Base-by-base conservation (phyloP, 2,329 filamentous ascomycete genomes). In the Ceratocystis papillata region DNA sequence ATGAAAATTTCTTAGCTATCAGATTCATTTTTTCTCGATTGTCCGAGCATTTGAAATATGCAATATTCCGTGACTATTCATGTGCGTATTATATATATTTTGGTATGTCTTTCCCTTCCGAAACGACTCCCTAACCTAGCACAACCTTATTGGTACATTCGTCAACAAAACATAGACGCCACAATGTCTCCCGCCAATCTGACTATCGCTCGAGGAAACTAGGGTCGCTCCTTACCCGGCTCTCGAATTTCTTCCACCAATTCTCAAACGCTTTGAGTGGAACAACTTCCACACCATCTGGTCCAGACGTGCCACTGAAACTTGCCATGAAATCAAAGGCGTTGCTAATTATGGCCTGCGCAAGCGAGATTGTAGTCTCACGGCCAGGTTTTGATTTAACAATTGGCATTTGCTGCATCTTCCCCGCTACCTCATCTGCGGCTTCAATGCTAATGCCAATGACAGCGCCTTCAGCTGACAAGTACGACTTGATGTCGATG, bases 221-320 rank as follows among this genome's bases (percentile, higher is more conserved):
- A 0, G 94, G 93, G 77, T 99, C 94, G 69, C 84, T 81, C 71
- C 92, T 87, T 48, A 99, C 83, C 73, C 86, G 87, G 68, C 84
- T 83, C 78, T 99, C 93, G 77, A 99, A 99, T 76, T 96, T 97
- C 68, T 81, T 83, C 94, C 95, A 99, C 94, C 95, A 99, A 67
- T 96, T 90, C 77, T 95, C 88, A 74, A 99, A 99, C 4, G 89
- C 90, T 77, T 89, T 94, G 69, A 99, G 77, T n/a, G 94, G 92
- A 28, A 99, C 89, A 12, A 95, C 88, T 74, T 97, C 93, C 59
- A 88, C 83, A 0, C 88, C 88, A 1, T 79, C 81, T 30, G 78
- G 77, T 1, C 80, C 80, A 1, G 79, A 79, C 66, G 82, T 81
- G 46, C 85, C 84, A 68, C 87, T 89, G 79, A 96, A 97, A 71